Conservation (phyloP, 2,329 filamentous ascomycete species). For the Diaporthe sp. region DNA sequence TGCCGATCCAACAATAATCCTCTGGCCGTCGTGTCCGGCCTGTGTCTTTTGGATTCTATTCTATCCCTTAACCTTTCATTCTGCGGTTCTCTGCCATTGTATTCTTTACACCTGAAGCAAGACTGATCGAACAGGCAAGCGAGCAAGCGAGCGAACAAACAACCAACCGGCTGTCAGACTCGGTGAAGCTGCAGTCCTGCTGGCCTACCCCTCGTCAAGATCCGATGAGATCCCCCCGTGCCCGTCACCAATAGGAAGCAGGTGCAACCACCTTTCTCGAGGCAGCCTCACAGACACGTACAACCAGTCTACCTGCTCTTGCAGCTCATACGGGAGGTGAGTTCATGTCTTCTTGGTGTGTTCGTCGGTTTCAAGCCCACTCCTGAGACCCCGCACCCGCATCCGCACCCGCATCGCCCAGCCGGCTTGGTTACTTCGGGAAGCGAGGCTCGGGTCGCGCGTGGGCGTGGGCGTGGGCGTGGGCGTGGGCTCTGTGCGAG, state of each 20-base stretch:
- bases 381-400: slow-evolving; percentile 1
- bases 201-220: slow-evolving; percentile 1
- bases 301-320: neutral
- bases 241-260: slow-evolving; percentile 7
- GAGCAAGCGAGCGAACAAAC: neutral
- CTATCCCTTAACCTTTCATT: neutral
- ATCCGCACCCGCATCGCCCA: slow-evolving; percentile 5
- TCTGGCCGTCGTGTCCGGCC: neutral
- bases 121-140: neutral
- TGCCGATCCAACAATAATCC: neutral
- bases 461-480: neutral
- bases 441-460: slow-evolving; percentile 13
- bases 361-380: neutral
- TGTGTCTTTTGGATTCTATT: neutral
- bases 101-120: neutral
- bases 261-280: slow-evolving; percentile 5
- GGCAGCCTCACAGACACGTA: neutral
- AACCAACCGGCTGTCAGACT: neutral
- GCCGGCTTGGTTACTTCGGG: slow-evolving; percentile 5
- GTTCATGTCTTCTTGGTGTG: slow-evolving; percentile 6
- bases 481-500: neutral
- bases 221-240: slow-evolving; percentile 1
- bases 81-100: neutral
- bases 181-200: neutral
- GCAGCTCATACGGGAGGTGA: slow-evolving; percentile 11